These are phyloP conservation scores for Aspergillus sp. DNA, from an alignment of 2,329 filamentous ascomycete species.

Conservation along the genomic window DNA sequence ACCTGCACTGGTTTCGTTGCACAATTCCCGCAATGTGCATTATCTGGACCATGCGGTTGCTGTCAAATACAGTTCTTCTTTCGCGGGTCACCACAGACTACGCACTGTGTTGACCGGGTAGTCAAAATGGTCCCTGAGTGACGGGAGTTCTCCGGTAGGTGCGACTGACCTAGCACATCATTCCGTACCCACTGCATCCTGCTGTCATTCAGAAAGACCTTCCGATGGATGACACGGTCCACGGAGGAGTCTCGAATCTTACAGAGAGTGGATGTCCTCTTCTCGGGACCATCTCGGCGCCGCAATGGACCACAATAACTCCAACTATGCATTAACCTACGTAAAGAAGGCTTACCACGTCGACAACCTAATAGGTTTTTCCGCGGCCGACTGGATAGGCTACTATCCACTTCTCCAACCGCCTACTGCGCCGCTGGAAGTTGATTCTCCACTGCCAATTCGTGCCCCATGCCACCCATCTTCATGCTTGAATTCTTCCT, in stretches of 20 bases:
- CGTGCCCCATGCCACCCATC: not conserved
- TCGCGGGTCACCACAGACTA: not conserved
- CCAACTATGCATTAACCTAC: not conserved
- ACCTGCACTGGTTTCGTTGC: not conserved
- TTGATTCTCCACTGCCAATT: not conserved
- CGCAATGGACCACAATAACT: not conserved
- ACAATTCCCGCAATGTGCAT: not conserved
- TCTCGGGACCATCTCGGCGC: not conserved
- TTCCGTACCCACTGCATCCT: not conserved
- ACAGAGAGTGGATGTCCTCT: not conserved
- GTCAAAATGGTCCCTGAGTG: not conserved
- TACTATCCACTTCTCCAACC: not conserved
- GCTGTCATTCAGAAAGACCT: slow-evolving; percentile 42
- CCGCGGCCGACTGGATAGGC: not conserved
- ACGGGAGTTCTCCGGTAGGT: not conserved
- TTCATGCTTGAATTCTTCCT: not conserved
- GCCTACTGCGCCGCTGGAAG: not conserved
- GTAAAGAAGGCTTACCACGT: not conserved
- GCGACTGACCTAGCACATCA: not conserved
- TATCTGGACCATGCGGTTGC: not conserved
- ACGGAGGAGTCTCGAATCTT: not conserved
- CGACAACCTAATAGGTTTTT: not conserved
- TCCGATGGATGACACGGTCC: slow-evolving; percentile 34
- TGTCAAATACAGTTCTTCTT: not conserved
- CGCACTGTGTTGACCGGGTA: not conserved